Percentiles rank a stretch among this genome's conserved stretches.
Conservation (phyloP, 352 stramenopile species). For the Hyaloperonospora arabidopsidis region DNA sequence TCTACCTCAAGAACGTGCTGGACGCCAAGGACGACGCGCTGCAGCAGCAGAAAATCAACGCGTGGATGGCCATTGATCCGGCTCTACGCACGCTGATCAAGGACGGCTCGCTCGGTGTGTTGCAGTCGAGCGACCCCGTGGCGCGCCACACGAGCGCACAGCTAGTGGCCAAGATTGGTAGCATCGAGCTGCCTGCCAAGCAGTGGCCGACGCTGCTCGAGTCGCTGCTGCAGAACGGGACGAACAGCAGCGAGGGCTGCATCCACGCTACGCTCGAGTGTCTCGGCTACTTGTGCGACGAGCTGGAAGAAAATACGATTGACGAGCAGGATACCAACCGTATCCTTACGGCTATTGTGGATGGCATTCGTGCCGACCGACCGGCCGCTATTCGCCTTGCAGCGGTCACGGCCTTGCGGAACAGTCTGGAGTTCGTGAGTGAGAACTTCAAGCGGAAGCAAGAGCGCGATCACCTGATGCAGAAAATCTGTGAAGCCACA, state of each 20-base stretch:
- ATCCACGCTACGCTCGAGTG: slow-evolving; percentile 88
- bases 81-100: slow-evolving; percentile 70
- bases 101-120: slow-evolving; percentile 53
- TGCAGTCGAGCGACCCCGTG: slow-evolving; percentile 52
- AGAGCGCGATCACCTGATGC: slow-evolving; percentile 94
- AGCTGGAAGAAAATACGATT: slow-evolving; percentile 64
- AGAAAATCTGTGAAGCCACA: slow-evolving; percentile 92
- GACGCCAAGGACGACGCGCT: slow-evolving; percentile 78
- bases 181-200: slow-evolving; percentile 90
- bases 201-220: slow-evolving; percentile 92
- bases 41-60: slow-evolving; percentile 72
- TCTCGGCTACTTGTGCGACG: slow-evolving; percentile 80
- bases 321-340: slow-evolving; percentile 88
- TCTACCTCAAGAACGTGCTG: slow-evolving; percentile 85
- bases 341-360: slow-evolving; percentile 96
- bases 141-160: slow-evolving; percentile 85
- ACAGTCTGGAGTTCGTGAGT: slow-evolving; percentile 92
- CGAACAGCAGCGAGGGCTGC: slow-evolving; percentile 65
- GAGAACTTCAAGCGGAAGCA: slow-evolving; percentile 95
- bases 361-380: slow-evolving; percentile 88
- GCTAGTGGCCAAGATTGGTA: slow-evolving; percentile 90
- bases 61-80: slow-evolving; percentile 72
- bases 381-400: slow-evolving; percentile 86
- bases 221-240: slow-evolving; percentile 90
- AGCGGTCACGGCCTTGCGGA: slow-evolving; percentile 89